phyloP scores from a whole-genome alignment of 108 stramenopile species.

The Skeletonema tropicum region DNA sequence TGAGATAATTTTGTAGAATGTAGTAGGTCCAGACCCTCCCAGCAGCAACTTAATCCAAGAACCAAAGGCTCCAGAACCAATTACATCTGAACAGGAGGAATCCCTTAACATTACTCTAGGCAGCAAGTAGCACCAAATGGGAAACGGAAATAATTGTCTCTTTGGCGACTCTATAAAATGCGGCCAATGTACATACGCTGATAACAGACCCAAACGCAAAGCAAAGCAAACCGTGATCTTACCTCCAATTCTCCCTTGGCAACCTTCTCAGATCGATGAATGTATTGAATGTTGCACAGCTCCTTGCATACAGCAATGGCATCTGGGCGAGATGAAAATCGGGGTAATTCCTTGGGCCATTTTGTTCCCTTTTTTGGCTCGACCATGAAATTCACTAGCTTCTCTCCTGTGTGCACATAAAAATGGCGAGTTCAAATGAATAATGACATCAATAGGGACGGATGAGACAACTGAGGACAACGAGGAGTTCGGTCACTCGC shows the following conservation, averaged over 20 bases:
- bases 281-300: constrained; percentile 81
- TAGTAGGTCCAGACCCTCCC: constrained; percentile 55
- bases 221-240: constrained; percentile 18
- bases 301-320: constrained; percentile 89
- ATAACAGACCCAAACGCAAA: background rate
- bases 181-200: constrained; percentile 21
- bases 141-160: constrained; percentile 37
- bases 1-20: constrained; percentile 8
- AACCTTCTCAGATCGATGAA: constrained; percentile 93
- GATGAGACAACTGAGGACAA: background rate
- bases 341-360: constrained; percentile 87
- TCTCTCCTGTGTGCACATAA: constrained; percentile 68
- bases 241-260: constrained; percentile 91
- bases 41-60: constrained; percentile 32
- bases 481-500: background rate
- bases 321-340: constrained; percentile 81
- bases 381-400: constrained; percentile 91
- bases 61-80: constrained; percentile 29
- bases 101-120: constrained; percentile 54
- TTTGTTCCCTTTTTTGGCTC: constrained; percentile 92
- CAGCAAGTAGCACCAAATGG: constrained; percentile 56
- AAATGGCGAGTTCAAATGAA: background rate
- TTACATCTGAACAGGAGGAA: constrained; percentile 47
- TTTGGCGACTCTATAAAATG: constrained; percentile 60
- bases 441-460: background rate